Conservation (phyloP, 352 stramenopile genomes). For the Paralagenidium karlingii region DNA sequence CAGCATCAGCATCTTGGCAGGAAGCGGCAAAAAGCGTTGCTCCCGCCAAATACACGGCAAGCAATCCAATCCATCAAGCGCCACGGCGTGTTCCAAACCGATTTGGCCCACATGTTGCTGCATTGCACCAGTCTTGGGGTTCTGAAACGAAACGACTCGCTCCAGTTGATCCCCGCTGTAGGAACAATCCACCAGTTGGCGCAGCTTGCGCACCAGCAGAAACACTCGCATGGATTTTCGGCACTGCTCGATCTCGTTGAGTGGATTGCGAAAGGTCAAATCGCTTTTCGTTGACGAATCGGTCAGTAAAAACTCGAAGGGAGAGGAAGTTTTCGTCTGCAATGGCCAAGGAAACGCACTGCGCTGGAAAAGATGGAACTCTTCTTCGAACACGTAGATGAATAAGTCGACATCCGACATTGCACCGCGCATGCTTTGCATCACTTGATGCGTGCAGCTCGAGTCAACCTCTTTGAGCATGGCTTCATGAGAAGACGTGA, state of each 20-base stretch:
- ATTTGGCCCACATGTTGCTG: not conserved
- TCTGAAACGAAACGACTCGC: slow-evolving; percentile 34
- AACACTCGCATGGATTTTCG: slow-evolving; percentile 60
- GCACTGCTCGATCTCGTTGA: slow-evolving; percentile 61
- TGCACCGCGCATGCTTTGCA: slow-evolving; percentile 70
- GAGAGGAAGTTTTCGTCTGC: slow-evolving; percentile 44
- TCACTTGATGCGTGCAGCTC: slow-evolving; percentile 50
- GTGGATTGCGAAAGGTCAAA: slow-evolving; percentile 31
- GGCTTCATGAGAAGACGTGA: too few relatives aligned
- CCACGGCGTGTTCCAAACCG: slow-evolving; percentile 13
- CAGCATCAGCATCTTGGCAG: slow-evolving; percentile 45
- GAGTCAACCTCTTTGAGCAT: slow-evolving; percentile 45
- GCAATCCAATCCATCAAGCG: slow-evolving; percentile 44
- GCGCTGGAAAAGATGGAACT: slow-evolving; percentile 33
- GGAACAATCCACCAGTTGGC: slow-evolving; percentile 26
- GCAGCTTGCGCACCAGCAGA: slow-evolving; percentile 38
- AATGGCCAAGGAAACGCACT: slow-evolving; percentile 30
- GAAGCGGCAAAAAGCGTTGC: slow-evolving; percentile 53
- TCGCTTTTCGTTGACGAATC: slow-evolving; percentile 7
- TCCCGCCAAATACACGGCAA: slow-evolving; percentile 65
- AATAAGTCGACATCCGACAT: slow-evolving; percentile 74
- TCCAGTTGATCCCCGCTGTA: slow-evolving; percentile 34
- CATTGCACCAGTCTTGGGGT: slow-evolving; percentile 10
- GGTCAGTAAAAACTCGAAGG: slow-evolving; percentile 46
- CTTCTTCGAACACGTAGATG: slow-evolving; percentile 69